A percentile compares a stretch with the other conserved stretches of the same genome.
phyloP scores from a whole-genome alignment of 148 eudicot genomes.

The Arbutus unedo region DNA sequence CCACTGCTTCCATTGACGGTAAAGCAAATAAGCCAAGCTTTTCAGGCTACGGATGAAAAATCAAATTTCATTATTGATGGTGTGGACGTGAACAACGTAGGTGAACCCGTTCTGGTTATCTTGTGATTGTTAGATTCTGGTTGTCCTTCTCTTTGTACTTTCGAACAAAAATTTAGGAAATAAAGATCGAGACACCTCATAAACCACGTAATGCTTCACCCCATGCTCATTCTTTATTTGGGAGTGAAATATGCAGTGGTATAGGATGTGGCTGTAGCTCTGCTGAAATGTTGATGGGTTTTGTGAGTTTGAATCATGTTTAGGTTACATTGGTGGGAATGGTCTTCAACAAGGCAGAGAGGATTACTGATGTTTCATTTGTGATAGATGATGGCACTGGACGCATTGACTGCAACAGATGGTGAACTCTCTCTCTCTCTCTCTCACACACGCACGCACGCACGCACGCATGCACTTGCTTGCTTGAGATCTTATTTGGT shows the following conservation, averaged over 20 bases:
- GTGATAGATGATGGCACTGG: constrained; percentile 88
- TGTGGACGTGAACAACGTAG: constrained; percentile 70
- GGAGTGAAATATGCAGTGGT: not conserved
- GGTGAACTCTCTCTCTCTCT: constrained; percentile 37
- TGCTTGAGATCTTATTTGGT: not conserved
- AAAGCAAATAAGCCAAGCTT: constrained; percentile 75
- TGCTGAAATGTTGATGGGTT: not conserved
- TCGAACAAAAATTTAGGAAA: not conserved
- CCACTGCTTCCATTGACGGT: constrained; percentile 71
- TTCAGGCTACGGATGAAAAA: constrained; percentile 43
- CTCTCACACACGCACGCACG: not conserved
- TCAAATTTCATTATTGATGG: constrained; percentile 57
- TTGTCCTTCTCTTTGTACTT: not conserved
- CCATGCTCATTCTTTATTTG: not conserved
- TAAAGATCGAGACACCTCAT: not conserved
- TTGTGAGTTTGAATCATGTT: constrained; percentile 17
- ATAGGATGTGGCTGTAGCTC: not conserved
- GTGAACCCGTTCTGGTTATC: constrained; percentile 46
- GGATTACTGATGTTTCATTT: constrained; percentile 75
- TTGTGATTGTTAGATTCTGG: not conserved
- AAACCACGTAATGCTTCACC: not conserved
- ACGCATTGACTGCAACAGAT: constrained; percentile 69
- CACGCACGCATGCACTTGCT: not conserved
- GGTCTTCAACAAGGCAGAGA: constrained; percentile 59
- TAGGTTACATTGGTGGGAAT: constrained; percentile 86